phyloP scores from a whole-genome alignment of 208 protist genomes.

The Kentomonas sorsogonicus region DNA sequence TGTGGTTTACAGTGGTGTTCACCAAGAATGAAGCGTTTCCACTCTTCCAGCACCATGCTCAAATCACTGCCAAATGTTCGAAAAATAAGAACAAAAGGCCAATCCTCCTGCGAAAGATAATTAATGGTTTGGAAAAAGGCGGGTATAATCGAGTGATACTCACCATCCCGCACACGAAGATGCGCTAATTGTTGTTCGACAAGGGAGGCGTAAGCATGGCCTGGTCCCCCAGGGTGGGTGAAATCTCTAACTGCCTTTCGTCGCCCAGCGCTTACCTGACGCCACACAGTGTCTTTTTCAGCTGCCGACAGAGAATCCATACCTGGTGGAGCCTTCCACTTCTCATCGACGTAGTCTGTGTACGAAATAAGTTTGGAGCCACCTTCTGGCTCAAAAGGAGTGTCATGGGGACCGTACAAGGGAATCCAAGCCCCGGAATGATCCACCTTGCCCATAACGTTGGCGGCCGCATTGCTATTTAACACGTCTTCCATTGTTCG shows the following conservation, averaged over 20 bases:
- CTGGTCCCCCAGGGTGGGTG: constrained; percentile 49
- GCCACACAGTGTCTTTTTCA: constrained; percentile 58
- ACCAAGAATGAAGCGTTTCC: constrained; percentile 67
- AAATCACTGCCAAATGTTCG: constrained; percentile 86
- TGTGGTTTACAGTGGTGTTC: constrained; percentile 56
- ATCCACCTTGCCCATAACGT: constrained; percentile 56
- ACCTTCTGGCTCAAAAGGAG: constrained; percentile 11
- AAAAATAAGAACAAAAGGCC: constrained; percentile 85
- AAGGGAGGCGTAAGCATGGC: constrained; percentile 47
- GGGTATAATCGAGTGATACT: constrained; percentile 61
- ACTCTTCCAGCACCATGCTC: constrained; percentile 63
- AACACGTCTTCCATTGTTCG: constrained; percentile 76
- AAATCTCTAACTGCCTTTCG: constrained; percentile 51
- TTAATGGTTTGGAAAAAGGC: constrained; percentile 86
- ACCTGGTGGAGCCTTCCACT: constrained; percentile 44
- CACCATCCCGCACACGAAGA: constrained; percentile 16
- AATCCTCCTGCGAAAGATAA: constrained; percentile 63
- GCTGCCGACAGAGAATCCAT: constrained; percentile 59
- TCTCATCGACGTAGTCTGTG: constrained; percentile 59
- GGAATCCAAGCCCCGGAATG: constrained; percentile 27
- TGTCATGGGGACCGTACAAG: constrained; percentile 45
- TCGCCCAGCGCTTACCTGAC: constrained; percentile 38
- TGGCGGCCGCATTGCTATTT: constrained; percentile 82
- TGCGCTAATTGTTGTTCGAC: constrained; percentile 65
- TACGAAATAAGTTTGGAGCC: too few species aligned